phyloP scores from a whole-genome alignment of 768 basidiomycete genomes.

The Trametes cubensis region DNA sequence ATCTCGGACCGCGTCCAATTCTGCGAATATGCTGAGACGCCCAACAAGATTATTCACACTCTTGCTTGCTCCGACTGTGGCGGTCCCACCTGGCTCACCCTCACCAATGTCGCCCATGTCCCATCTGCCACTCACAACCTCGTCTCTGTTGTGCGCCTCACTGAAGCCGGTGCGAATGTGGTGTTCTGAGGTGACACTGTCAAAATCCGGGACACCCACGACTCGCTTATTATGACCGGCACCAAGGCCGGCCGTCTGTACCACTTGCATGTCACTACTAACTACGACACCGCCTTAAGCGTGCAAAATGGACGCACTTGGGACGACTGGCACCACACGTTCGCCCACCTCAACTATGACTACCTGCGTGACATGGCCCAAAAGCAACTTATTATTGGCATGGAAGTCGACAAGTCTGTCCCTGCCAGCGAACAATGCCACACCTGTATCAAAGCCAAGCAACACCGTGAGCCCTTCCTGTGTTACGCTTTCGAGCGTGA shows the following conservation, averaged over 20 bases:
- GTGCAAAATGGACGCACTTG: not conserved
- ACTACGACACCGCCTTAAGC: too few species aligned
- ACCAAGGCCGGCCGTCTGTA: constrained; percentile 11
- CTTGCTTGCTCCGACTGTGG: not conserved
- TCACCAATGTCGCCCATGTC: constrained; percentile 19
- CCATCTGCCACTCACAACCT: constrained; percentile 23
- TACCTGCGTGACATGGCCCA: constrained; percentile 6
- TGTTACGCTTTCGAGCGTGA: too few species aligned
- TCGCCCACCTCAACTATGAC: constrained; percentile 22
- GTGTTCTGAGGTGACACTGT: not conserved
- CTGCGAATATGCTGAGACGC: constrained; percentile 6
- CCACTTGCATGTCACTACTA: not conserved
- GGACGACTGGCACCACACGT: constrained; percentile 24
- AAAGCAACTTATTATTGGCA: constrained; percentile 16
- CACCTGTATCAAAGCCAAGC: constrained; percentile 29
- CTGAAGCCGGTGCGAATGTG: not conserved
- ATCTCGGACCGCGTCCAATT: constrained; percentile 15
- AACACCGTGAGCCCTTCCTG: constrained; percentile 9
- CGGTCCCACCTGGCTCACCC: constrained; percentile 9
- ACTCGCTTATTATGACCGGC: not conserved
- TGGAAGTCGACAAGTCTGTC: constrained; percentile 9
- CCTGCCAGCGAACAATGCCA: constrained; percentile 17
- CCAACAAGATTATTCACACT: constrained; percentile 9
- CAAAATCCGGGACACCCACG: not conserved
- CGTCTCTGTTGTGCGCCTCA: constrained; percentile 20